These are phyloP conservation scores for Trypanosomatidae sp. DNA, from an alignment of 208 protist species.

Conservation along the genomic window DNA sequence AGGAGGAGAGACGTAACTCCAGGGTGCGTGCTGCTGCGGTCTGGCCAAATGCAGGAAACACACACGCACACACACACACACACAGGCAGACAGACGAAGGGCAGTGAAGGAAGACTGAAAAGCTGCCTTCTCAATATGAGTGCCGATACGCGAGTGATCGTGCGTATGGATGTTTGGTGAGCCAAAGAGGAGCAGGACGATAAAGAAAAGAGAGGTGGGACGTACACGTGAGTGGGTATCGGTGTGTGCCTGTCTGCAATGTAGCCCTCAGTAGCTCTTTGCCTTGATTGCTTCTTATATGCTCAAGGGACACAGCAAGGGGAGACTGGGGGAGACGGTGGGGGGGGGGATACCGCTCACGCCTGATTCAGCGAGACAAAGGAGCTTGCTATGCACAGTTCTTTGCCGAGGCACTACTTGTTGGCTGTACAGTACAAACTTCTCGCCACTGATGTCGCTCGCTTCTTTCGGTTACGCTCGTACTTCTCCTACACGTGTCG, in stretches of 20 bases:
- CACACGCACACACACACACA: not conserved
- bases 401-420: not conserved
- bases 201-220: not conserved
- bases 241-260: not conserved
- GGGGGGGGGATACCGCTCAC: not conserved
- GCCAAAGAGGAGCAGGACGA: not conserved
- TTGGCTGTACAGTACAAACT: not conserved
- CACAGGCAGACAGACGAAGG: not conserved
- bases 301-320: not conserved
- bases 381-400: not conserved
- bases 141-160: not conserved
- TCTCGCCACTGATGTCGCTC: not conserved
- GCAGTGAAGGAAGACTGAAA: not conserved
- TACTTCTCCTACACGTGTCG: not conserved
- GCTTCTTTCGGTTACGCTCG: not conserved
- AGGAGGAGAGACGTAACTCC: not conserved
- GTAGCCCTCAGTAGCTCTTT: not conserved
- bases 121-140: not conserved
- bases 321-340: too few relatives aligned
- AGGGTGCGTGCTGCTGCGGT: not conserved
- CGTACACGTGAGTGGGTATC: not conserved
- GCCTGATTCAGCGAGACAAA: not conserved
- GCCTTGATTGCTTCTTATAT: not conserved
- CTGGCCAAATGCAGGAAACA: not conserved
- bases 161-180: not conserved